phyloP scores from a whole-genome alignment of 768 basidiomycete genomes.

The Stropharia rugosoannulata region DNA sequence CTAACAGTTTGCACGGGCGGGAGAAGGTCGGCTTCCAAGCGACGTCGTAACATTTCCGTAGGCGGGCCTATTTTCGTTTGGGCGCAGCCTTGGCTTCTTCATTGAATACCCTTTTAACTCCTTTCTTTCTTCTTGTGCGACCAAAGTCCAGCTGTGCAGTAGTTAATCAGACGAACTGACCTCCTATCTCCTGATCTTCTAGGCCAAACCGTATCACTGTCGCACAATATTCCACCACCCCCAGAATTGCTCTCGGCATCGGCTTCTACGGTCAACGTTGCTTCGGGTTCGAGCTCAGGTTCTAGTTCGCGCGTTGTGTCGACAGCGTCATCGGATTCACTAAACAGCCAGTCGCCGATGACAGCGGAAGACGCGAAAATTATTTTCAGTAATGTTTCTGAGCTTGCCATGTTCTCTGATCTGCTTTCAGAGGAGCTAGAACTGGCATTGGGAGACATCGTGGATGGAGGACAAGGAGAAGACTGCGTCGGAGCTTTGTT shows the following conservation, averaged over 20 bases:
- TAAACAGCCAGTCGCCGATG: slow-evolving; percentile 57
- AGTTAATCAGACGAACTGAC: slow-evolving; percentile 14
- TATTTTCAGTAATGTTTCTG: slow-evolving; percentile 76
- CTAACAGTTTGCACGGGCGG: not conserved
- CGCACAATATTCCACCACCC: slow-evolving; percentile 33
- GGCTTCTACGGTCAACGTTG: not conserved
- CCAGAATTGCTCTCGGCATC: slow-evolving; percentile 39
- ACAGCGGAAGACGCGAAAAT: slow-evolving; percentile 64
- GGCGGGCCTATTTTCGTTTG: too few species aligned
- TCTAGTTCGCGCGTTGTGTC: slow-evolving; percentile 31
- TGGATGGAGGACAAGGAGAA: slow-evolving; percentile 66
- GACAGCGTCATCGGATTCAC: slow-evolving; percentile 51
- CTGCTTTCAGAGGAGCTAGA: slow-evolving; percentile 64
- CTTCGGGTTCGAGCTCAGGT: slow-evolving; percentile 38
- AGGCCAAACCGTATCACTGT: slow-evolving; percentile 33
- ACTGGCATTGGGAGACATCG: slow-evolving; percentile 57
- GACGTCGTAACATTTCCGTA: not conserved
- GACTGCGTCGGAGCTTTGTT: slow-evolving; percentile 74
- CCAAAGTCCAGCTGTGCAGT: slow-evolving; percentile 19
- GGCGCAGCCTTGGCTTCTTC: not conserved
- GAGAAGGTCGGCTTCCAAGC: not conserved
- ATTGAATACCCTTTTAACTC: not conserved
- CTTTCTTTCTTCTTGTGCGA: not conserved
- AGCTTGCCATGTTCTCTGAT: slow-evolving; percentile 74
- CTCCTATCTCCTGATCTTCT: slow-evolving; percentile 12